These are phyloP conservation scores for Exophiala sp. DNA, from an alignment of 2,329 filamentous ascomycete species.

Conservation along the genomic window DNA sequence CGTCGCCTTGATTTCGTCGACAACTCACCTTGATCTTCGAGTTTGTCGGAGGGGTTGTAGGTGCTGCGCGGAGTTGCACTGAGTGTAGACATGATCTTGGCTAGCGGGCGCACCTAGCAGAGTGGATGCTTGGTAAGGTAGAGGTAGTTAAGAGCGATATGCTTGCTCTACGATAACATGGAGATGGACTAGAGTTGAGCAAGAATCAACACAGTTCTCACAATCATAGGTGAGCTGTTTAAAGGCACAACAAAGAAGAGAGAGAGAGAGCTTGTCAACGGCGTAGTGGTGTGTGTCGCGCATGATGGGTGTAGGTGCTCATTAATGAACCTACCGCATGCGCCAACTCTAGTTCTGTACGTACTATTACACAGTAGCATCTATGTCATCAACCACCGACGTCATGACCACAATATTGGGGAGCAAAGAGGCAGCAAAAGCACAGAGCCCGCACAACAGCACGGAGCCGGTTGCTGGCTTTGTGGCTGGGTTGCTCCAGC, in stretches of 20 bases:
- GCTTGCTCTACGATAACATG: background rate
- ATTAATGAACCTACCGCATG: background rate
- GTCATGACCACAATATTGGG: background rate
- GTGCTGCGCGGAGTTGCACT: constrained; percentile 11
- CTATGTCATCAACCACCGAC: background rate
- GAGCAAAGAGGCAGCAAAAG: background rate
- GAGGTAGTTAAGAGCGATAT: background rate
- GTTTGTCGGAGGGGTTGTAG: constrained; percentile 27
- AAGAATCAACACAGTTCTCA: background rate
- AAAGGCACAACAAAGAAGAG: background rate
- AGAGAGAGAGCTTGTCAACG: background rate
- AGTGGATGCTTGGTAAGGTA: background rate
- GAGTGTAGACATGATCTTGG: constrained; percentile 24
- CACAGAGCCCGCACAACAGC: too few species aligned
- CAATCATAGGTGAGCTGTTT: background rate
- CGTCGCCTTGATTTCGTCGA: background rate
- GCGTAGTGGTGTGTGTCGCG: background rate
- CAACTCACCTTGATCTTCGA: constrained; percentile 36
- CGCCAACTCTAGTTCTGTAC: too few species aligned
- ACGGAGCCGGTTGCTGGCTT: background rate
- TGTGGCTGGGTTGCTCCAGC: background rate
- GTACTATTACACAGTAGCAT: too few species aligned
- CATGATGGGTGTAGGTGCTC: background rate
- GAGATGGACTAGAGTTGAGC: background rate
- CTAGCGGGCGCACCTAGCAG: background rate